Evolutionary conservation across 495 filamentous ascomycete species (phyloP).

Genomic region (Penicillium tannophilum): DNA sequence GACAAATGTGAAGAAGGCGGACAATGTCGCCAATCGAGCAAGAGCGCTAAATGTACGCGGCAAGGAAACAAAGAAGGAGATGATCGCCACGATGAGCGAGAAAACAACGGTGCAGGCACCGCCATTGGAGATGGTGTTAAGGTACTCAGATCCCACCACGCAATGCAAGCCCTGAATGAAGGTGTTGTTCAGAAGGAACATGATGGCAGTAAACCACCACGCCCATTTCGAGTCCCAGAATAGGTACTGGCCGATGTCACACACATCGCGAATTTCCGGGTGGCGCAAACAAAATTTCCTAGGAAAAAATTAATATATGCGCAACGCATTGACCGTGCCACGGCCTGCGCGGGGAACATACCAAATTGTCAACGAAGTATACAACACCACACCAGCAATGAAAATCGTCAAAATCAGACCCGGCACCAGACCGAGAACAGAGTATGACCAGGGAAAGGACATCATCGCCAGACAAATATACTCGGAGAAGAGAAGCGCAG

Average conservation of each 20-base stretch:
- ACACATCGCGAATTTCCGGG: constrained; percentile 85
- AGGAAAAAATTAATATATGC: neutral
- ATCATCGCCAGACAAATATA: constrained; percentile 94
- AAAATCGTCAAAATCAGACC: constrained; percentile 81
- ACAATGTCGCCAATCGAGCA: constrained; percentile 72
- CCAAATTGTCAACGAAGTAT: constrained; percentile 84
- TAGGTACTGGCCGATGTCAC: constrained; percentile 86
- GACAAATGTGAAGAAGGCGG: constrained; percentile 82
- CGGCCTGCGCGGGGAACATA: constrained; percentile 31
- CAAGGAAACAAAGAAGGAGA: constrained; percentile 75
- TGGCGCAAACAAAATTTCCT: constrained; percentile 86
- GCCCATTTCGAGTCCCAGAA: constrained; percentile 78
- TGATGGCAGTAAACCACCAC: constrained; percentile 81
- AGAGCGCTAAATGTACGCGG: constrained; percentile 80
- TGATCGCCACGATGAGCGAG: constrained; percentile 64
- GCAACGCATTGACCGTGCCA: neutral
- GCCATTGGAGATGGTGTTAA: constrained; percentile 77
- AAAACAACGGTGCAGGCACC: constrained; percentile 72
- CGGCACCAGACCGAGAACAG: constrained; percentile 81
- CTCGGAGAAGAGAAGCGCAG: constrained; percentile 83
- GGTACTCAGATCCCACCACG: constrained; percentile 75
- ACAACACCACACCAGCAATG: constrained; percentile 72
- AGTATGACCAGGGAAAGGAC: constrained; percentile 91
- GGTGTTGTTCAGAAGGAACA: constrained; percentile 92
- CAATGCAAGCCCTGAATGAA: constrained; percentile 85